Evolutionary conservation across 1,284 basidiomycete species (phyloP).

Genomic region (Boletus sp.): DNA sequence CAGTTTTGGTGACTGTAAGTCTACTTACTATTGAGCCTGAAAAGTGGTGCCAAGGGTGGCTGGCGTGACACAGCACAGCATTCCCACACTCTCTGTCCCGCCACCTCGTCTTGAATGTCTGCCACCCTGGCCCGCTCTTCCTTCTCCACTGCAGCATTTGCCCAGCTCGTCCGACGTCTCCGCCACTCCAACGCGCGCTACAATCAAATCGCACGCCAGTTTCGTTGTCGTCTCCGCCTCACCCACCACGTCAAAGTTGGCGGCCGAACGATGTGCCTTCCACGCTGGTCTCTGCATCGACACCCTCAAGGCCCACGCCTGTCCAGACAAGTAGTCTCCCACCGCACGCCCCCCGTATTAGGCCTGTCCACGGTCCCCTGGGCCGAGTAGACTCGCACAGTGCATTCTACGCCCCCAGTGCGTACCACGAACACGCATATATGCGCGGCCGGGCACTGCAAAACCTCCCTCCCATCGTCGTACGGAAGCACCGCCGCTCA

Average conservation of each 20-base stretch:
- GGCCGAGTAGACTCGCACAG: not conserved
- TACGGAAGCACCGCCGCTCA: conserved; percentile 8
- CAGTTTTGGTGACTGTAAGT: too few species aligned
- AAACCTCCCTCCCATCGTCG: conserved; percentile 14
- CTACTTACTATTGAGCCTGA: too few species aligned
- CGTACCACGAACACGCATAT: conserved; percentile 7
- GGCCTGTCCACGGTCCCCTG: conserved; percentile 28
- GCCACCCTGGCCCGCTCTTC: conserved; percentile 32
- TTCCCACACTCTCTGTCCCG: conserved; percentile 6
- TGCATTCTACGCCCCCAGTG: not conserved
- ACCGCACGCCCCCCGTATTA: conserved; percentile 48
- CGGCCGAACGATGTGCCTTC: conserved; percentile 46
- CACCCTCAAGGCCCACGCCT: conserved; percentile 44
- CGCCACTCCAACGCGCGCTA: conserved; percentile 48
- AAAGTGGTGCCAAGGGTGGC: too few species aligned
- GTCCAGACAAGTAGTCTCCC: conserved; percentile 44
- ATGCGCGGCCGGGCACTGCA: conserved; percentile 11
- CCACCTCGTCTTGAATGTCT: conserved; percentile 19
- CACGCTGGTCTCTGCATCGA: conserved; percentile 48
- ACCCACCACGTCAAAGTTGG: conserved; percentile 52
- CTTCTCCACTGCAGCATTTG: conserved; percentile 33
- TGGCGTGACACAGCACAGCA: conserved; percentile 25
- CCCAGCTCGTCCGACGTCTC: conserved; percentile 45
- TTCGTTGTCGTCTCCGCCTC: conserved; percentile 38
- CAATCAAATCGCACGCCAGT: conserved; percentile 40